Conservation (phyloP, 2,329 filamentous ascomycete genomes). For the Diplocarpon rosae region DNA sequence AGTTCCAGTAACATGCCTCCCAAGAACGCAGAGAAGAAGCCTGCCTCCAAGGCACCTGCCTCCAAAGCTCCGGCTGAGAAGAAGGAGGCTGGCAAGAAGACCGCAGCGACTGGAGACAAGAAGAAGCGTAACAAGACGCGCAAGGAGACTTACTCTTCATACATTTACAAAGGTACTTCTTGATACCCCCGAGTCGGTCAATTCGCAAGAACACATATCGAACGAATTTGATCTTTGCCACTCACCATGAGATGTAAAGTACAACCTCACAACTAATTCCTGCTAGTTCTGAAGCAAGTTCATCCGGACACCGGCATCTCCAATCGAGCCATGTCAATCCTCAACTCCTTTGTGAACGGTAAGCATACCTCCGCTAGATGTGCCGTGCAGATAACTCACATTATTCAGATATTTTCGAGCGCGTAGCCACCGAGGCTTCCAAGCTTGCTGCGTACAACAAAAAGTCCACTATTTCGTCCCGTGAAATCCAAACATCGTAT, state of each 20-base stretch:
- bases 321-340: constrained; percentile 98
- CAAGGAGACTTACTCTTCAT: constrained; percentile 99
- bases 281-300: constrained; percentile 98
- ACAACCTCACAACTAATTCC: constrained; percentile 30
- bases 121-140: constrained; percentile 99
- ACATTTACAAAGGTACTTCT: constrained; percentile 96
- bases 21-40: constrained; percentile 96
- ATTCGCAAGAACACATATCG: too few species aligned
- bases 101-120: constrained; percentile 90
- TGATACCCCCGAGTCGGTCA: too few species aligned
- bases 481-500: constrained; percentile 96
- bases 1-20: too few species aligned
- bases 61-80: constrained; percentile 86
- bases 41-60: constrained; percentile 86
- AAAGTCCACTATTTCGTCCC: constrained; percentile 99
- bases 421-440: constrained; percentile 94
- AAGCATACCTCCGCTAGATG: constrained; percentile 29
- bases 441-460: constrained; percentile 99
- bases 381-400: constrained; percentile 11
- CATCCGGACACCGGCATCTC: constrained; percentile 99
- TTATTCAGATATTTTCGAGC: constrained; percentile 86
- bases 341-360: constrained; percentile 99
- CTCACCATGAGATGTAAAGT: constrained; percentile 11
- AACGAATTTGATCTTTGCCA: not conserved
- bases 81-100: constrained; percentile 99